Base-by-base conservation (phyloP, 441 rosid genomes). In the Gossypium gossypioides region DNA sequence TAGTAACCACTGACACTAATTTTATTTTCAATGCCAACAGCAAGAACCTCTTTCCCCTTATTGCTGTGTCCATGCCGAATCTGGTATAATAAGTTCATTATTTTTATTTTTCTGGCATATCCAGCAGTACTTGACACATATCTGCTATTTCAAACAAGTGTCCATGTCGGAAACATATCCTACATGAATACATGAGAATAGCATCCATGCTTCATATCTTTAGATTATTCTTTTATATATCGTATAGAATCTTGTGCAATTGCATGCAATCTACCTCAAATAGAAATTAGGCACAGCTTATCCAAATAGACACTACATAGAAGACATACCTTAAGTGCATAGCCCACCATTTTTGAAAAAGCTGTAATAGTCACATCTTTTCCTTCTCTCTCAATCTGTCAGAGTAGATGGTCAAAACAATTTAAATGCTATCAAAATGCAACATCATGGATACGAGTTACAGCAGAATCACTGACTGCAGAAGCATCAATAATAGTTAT, bases 401-500 rank as follows among this genome's bases (percentile, higher is more conserved):
- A 25, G 5, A 58, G 40, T 13, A 27, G 16, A 71, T n/a, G 50
- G 63, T 29, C 27, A 16, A 27, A 19, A 66, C 3, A 46, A 68
- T 27, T 13, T 24, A 69, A 61, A 59, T 22, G 6, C n/a, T 25
- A 27, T 4, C 4, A 40, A 10, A 13, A 71, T 71, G 25, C 37
- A 56, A 9, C 50, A 21, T 56, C 21, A 22, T 19, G 19, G 24
- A 42, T 24, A 71, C 6, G 22, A 76, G 42, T 44, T 42, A 22
- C 29, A 73, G 9, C 44, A 50, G 61, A 50, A 48, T 21, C 37
- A 15, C 10, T 0, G 51, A 61, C 74, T 29, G 75, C 54, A 77
- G 19, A 78, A 62, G 60, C 55, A 74, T 69, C 10, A 48, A 37
- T 10, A 50, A 56, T 56, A 55, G 22, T n/a, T 71, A 46, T 65